A percentile compares a stretch with the other conserved stretches of the same genome.
phyloP scores from a whole-genome alignment of 1,284 basidiomycete genomes.

The Trichosporon coremiiforme region DNA sequence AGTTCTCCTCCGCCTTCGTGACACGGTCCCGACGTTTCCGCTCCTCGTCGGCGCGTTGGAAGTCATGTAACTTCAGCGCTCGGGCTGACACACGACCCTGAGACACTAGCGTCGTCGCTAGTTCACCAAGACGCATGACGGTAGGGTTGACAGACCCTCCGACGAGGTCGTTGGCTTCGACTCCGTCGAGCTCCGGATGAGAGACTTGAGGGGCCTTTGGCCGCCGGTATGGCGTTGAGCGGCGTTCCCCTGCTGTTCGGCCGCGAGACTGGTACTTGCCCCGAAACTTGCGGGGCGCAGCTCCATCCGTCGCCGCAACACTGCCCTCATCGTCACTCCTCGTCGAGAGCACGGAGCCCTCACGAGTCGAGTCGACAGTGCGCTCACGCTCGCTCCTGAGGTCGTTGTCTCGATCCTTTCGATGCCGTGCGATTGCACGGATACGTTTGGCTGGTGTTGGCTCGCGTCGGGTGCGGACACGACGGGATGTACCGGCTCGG shows the following conservation, averaged over 20 bases:
- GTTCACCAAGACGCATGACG: slow-evolving; percentile 36
- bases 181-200: slow-evolving; percentile 34
- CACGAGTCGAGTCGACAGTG: neutral
- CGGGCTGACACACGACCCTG: slow-evolving; percentile 43
- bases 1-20: slow-evolving; percentile 32
- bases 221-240: slow-evolving; percentile 16
- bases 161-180: slow-evolving; percentile 40
- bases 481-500: neutral
- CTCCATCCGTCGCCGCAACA: neutral
- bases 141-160: slow-evolving; percentile 37
- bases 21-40: slow-evolving; percentile 31
- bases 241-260: slow-evolving; percentile 1
- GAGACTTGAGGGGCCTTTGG: slow-evolving; percentile 14
- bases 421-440: slow-evolving; percentile 2
- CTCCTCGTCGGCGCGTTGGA: slow-evolving; percentile 26
- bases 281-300: slow-evolving; percentile 12
- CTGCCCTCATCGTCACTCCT: slow-evolving; percentile 9
- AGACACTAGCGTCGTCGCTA: slow-evolving; percentile 36
- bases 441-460: slow-evolving; percentile 3
- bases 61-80: slow-evolving; percentile 38
- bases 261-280: slow-evolving; percentile 21
- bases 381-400: neutral
- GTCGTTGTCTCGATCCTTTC: slow-evolving; percentile 1
- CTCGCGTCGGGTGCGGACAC: slow-evolving; percentile 5
- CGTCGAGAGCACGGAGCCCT: slow-evolving; percentile 1